phyloP scores from a whole-genome alignment of 345 rosid genomes.

The Aegle marmelos region DNA sequence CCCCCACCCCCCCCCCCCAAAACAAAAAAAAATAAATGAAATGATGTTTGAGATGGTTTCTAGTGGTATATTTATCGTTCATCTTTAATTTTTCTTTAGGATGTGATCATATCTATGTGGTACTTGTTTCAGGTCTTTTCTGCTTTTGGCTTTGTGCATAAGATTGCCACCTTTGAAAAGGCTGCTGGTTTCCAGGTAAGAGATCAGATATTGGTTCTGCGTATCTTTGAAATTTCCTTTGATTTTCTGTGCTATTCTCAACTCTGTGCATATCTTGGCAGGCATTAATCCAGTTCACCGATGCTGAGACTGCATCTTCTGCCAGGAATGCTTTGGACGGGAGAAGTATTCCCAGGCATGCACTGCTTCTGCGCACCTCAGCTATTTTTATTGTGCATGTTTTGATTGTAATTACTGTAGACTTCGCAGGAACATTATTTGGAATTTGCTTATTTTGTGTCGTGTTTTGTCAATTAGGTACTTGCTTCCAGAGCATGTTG shows the following conservation, averaged over 20 bases:
- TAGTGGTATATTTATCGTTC: neutral
- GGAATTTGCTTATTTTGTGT: neutral
- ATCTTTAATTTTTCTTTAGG: conserved; percentile 3
- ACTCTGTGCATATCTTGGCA: conserved; percentile 27
- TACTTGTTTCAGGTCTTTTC: conserved; percentile 78
- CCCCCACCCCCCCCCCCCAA: conserved; percentile 13
- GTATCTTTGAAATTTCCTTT: conserved; percentile 11
- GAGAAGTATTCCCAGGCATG: conserved; percentile 89
- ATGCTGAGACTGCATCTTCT: conserved; percentile 81
- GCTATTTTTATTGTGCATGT: neutral
- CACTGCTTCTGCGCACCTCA: conserved; percentile 6
- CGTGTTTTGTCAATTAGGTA: conserved; percentile 43
- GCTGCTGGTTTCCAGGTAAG: conserved; percentile 96
- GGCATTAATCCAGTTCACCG: conserved; percentile 93
- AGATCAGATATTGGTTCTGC: conserved; percentile 10
- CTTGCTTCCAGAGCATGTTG: conserved; percentile 84
- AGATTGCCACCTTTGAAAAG: conserved; percentile 95
- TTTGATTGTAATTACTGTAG: neutral
- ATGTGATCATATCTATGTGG: conserved; percentile 18
- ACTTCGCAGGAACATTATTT: neutral
- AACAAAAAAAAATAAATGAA: no score
- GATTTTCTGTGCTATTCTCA: conserved; percentile 12
- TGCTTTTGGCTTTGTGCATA: conserved; percentile 97
- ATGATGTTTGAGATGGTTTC: conserved; percentile 29
- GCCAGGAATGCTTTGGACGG: conserved; percentile 91